Evolutionary conservation across 2,329 filamentous ascomycete species (phyloP).

Genomic region (Trichoderma sp.): DNA sequence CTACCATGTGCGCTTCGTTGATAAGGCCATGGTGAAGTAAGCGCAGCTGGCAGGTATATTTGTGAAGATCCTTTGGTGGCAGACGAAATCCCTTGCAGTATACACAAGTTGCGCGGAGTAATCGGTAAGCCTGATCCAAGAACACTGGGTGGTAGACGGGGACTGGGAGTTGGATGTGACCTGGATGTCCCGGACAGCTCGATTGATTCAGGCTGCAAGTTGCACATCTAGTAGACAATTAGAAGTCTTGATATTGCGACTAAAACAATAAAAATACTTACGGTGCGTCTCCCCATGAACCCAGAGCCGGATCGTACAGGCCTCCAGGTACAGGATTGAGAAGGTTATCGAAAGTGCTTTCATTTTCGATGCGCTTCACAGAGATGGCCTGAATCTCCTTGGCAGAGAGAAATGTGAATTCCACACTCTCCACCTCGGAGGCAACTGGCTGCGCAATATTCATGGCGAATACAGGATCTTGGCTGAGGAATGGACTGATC

Average conservation of each 20-base stretch:
- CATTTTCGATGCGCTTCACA: constrained; percentile 91
- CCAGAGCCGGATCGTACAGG: constrained; percentile 88
- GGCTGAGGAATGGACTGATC: constrained; percentile 1
- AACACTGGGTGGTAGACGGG: constrained; percentile 97
- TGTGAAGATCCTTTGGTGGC: constrained; percentile 72
- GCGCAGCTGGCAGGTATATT: constrained; percentile 80
- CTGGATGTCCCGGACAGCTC: constrained; percentile 87
- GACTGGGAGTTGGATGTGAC: constrained; percentile 91
- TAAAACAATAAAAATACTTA: constrained; percentile 44
- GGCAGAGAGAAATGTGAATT: constrained; percentile 82
- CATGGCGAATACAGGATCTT: constrained; percentile 46
- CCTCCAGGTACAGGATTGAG: constrained; percentile 88
- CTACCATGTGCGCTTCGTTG: constrained; percentile 63
- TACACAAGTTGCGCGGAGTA: constrained; percentile 83
- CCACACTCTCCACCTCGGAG: constrained; percentile 81
- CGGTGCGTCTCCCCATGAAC: constrained; percentile 84
- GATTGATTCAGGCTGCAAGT: constrained; percentile 85
- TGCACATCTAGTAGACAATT: constrained; percentile 65
- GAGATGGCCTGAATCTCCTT: constrained; percentile 86
- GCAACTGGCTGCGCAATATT: constrained; percentile 79
- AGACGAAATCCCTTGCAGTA: constrained; percentile 90
- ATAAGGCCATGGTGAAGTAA: constrained; percentile 84
- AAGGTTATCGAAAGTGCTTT: constrained; percentile 89
- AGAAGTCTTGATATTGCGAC: not conserved
- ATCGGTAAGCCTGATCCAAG: constrained; percentile 84